Base-by-base conservation (phyloP, 1,284 basidiomycete species). In the Porodaedalea pini region DNA sequence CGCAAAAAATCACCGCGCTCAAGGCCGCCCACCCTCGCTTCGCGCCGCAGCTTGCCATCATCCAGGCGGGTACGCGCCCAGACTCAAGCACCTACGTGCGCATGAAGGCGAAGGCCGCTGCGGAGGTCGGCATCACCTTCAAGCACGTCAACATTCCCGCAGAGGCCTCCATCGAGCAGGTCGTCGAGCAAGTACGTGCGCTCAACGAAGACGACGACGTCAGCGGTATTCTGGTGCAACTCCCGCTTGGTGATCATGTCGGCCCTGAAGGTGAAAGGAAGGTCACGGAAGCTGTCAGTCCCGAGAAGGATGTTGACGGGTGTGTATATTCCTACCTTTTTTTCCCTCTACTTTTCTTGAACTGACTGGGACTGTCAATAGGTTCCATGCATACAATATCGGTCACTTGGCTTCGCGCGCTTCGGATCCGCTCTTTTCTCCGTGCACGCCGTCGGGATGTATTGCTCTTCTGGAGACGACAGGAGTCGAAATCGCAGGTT, bases 371-470 rank as follows among this genome's bases (percentile, higher is more conserved):
- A 60, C 45, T 53, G 39, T 49, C 36, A 56, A 31, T 32, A 92
- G 92, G 52, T 99, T 99, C 80, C 94, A 98, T 77, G 94, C 96
- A 4, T 96, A 98, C 74, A 99, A 99, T 75, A 98, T 99, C 65
- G 97, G 97, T 27, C 90, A 94, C 65, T 82, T 99, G 50, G 88
- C 90, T 47, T 97, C 94, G 59, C 88, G 94, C 65, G 91, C 94
- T 47, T 88, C 91, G 29, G 85, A 86, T 27, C 97, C 97, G 27
- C 80, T 96, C 59, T 98, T 98, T 74, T 79, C 86, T 7, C 96
- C 97, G 21, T 99, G 97, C 78, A 99, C 97, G 7, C 97, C 97
- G 0, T 87, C 94, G 23, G 97, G 93, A 32, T 88, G 96, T 56
- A 89, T 98, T 67, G 84, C 86, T 64, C 85, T 99, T 44, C 81